Percentiles rank a stretch among this genome's conserved stretches.
Evolutionary conservation across 257 asterid species (phyloP).

Genomic region (Catharanthus roseus): DNA sequence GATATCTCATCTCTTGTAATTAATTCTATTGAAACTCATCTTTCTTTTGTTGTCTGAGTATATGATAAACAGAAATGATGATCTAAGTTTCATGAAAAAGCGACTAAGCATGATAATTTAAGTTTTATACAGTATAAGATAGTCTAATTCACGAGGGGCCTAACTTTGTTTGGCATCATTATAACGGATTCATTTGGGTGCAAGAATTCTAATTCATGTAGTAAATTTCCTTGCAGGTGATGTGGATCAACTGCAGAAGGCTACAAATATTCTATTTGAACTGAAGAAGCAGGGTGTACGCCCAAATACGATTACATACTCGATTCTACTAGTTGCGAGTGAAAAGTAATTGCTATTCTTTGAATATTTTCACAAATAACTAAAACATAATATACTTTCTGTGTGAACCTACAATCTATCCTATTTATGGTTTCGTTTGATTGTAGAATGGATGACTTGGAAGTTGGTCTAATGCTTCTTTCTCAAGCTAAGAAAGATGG

Average conservation of each 20-base stretch:
- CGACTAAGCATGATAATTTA: not conserved
- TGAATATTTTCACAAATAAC: not conserved
- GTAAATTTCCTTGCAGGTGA: slow-evolving; percentile 48
- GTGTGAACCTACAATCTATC: slow-evolving; percentile 19
- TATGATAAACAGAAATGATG: not conserved
- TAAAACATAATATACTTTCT: slow-evolving; percentile 5
- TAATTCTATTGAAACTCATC: not conserved
- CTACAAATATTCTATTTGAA: slow-evolving; percentile 60
- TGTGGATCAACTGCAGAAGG: slow-evolving; percentile 68
- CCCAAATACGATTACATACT: slow-evolving; percentile 90
- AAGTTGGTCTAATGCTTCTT: slow-evolving; percentile 67
- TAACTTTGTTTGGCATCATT: not conserved
- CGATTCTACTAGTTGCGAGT: slow-evolving; percentile 78
- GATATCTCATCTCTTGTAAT: not conserved
- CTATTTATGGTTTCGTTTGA: slow-evolving; percentile 13
- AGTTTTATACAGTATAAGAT: not conserved
- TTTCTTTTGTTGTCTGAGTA: not conserved
- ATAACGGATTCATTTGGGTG: not conserved
- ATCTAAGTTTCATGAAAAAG: not conserved
- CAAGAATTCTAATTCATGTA: not conserved
- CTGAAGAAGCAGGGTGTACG: slow-evolving; percentile 61
- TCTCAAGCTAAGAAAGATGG: slow-evolving; percentile 88
- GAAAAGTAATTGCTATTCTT: slow-evolving; percentile 66
- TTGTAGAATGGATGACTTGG: slow-evolving; percentile 79
- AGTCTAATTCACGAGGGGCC: not conserved